Evolutionary conservation across 805 yeast species (phyloP), one percentile per base, ranked within the genome.

Genomic region (Starmerella tilneyi): DNA sequence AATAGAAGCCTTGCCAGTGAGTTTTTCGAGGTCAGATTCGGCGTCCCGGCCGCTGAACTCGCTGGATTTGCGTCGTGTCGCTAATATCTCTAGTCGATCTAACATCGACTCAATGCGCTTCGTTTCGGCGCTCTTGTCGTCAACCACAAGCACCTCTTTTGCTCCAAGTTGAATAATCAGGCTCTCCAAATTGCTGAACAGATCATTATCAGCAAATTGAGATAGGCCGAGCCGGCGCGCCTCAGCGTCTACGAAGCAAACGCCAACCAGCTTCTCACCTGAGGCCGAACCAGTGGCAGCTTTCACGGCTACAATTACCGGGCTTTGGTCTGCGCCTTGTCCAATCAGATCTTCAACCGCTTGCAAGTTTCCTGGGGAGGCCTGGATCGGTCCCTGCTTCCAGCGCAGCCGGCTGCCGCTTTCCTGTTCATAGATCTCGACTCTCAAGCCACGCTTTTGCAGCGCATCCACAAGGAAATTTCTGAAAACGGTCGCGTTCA

Each of bases 291-390:
- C 60, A 2, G 68, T 63, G 9, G 37, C 27, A 20, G 67, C 53
- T 43, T 71, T 69, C n/a, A 74, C 53, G 2, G 78, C 76, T 12
- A 78, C 71, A 34, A 79, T 74, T 12, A 79, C 71, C 0, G 80
- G 73, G 26, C 69, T 62, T 31, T 73, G 66, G 26, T 70, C 73
- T 15, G 67, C 61, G 9, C 61, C 43, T 13, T 67, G 65, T 2
- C 73, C 66, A 51, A 85, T 68, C 63, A 84, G 64, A 27, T 81
- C 86, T 53, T 84, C 95, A 38, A 82, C 75, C 34, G 71, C 78
- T 47, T 79, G 83, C 41, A 88, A 65, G 62, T 92, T 88, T 5
- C 98, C 98, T 0, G 97, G 96, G 1, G 94, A 80, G 0, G 95
- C 96, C 19, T 38, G 39, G 34, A 70, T 64, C 68, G 73, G 51